Base-by-base conservation (phyloP, 2,329 filamentous ascomycete species). In the Thielaviopsis punctulata region DNA sequence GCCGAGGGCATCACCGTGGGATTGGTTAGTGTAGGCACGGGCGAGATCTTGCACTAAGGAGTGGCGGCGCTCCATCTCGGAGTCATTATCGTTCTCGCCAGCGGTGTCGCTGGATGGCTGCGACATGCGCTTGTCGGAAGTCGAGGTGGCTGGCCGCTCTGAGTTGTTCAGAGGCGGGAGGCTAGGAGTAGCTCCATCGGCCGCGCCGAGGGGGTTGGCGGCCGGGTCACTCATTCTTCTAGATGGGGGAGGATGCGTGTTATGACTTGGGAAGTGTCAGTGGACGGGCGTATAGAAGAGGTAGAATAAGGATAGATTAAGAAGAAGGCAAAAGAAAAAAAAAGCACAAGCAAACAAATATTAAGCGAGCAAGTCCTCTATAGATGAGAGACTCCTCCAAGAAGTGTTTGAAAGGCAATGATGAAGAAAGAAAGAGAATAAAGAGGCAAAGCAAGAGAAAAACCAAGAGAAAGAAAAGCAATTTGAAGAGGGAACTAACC, bases 11-110 rank as follows among this genome's bases (percentile, higher is more conserved):
- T 60, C 65, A 25, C 58, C 58, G 18, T 58, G 59, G 1, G 72
- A 77, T 54, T 70, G 68, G 30, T 65, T 66, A 3, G 76, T 79
- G 59, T 75, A 77, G 55, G 69, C 68, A 49, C 74, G 71, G 1
- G 76, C 76, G 4, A 79, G 66, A n/a, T 68, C 66, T 58, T 77
- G 73, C 19, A 79, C 74, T 23, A 73, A 63, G 8, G 71, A 75
- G 52, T 68, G 64, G 56, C 76, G 71, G 48, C 73, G 71, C 50
- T 67, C 66, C 64, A 73, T 65, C 61, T 76, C 73, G 12, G 64
- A 63, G 46, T 62, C 65, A 8, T 69, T 65, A 22, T 65, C 64
- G 9, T 65, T 66, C 39, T 63, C 64, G 30, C 63, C 63, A 48
- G 61, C 58, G 4, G 60, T 60, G 24, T 52, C 49, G 22, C 46